Base-by-base conservation (phyloP, 108 stramenopile genomes). In the Cylindrotheca closterium region DNA sequence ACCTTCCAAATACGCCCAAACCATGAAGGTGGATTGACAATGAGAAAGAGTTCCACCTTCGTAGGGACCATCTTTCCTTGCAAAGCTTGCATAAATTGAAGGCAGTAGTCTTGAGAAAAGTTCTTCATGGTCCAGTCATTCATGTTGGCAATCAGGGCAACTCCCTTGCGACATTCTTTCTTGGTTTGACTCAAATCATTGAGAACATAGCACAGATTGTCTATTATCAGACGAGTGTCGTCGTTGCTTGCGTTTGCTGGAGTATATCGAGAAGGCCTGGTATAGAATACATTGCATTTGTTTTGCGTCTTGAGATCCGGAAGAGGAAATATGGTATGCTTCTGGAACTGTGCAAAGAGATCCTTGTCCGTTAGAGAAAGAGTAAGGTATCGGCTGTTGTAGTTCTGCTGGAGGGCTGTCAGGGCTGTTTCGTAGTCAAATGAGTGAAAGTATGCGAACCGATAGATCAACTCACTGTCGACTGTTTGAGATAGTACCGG, bases 61-160 rank as follows among this genome's bases (percentile, higher is more conserved):
- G 63, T 70, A 8, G 82, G 82, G 28, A 70, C 53, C 42, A 58
- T 28, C 0, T 63, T 32, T n/a, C 82, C 82, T 56, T 83, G 78
- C 22, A 83, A 47, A 23, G 49, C 62, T 42, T 48, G 58, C 73
- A 83, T 76, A 50, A 79, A 83, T 33, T 73, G 61, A 47, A 42
- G 30, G 33, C 70, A 79, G 60, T 79, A 83, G 25, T 53, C 51
- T 8, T 60, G 31, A 31, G 55, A 32, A 59, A 83, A 83, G 60
- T 80, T 79, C 10, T 54, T 7, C 75, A 79, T 77, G 18, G 47
- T 71, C 79, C 78, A 79, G 28, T 58, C 56, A 19, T 69, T 56
- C 82, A 83, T 83, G 65, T 83, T 74, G 46, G 79, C 75, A 29
- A 83, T 49, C 49, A 83, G 74, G 34, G 57, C 78, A n/a, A 83